Base-by-base conservation (phyloP, 2,329 filamentous ascomycete genomes). In the Exserohilum turcica region DNA sequence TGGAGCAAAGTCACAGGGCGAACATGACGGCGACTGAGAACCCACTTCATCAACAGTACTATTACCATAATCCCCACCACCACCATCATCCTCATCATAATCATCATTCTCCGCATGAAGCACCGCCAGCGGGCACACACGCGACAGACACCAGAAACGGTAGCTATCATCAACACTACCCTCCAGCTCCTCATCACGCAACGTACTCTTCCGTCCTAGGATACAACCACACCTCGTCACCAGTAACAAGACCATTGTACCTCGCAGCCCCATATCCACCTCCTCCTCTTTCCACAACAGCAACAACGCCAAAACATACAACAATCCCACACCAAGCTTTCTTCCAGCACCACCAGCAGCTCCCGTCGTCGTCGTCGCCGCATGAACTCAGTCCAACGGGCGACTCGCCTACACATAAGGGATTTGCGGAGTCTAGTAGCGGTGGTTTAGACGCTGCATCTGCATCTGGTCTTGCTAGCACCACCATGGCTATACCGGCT, bases 31-130 rank as follows among this genome's bases (percentile, higher is more conserved):
- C 18, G 2, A 42, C 35, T 18, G 44, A 38, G 18, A 39, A 27
- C 1, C 24, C 16, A 24, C 6, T 28, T 5, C 50, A 51, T n/a
- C 47, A 51, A 6, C 46, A 45, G 19, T 51, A 51, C 12, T 31
- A 33, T 3, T 43, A 15, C 46, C 42, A 13, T 8, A 36, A 39
- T 32, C 54, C 15, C 5, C 28, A 15, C 7, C 36, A 10, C 29
- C 24, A 33, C 15, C n/a, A n/a, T n/a, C n/a, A n/a, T n/a, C n/a
- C n/a, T n/a, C n/a, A n/a, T n/a, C n/a, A n/a, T n/a, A n/a, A n/a
- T n/a, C n/a, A n/a, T n/a, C n/a, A n/a, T n/a, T n/a, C n/a, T n/a
- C 21, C 38, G 21, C 29, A 32, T 6, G 21, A 24, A 24, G 21
- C 21, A 24, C 21, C 21, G 7, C 21, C 21, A 4, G 21, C 21